Conservation (phyloP, 345 rosid species). For the Acer campestre region DNA sequence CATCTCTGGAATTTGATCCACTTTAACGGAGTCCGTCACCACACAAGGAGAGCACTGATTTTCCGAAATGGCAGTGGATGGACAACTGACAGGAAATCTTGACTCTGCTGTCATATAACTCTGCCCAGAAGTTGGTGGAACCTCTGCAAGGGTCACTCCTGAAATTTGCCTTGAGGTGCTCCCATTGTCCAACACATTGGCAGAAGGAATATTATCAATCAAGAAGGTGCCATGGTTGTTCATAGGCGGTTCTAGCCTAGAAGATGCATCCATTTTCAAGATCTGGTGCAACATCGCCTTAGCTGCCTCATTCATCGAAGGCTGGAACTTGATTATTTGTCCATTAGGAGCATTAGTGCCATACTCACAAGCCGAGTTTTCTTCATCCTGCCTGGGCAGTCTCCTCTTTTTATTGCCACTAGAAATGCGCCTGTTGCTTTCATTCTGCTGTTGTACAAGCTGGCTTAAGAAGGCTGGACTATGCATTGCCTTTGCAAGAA, state of each 20-base stretch:
- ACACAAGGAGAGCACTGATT: slow-evolving; percentile 26
- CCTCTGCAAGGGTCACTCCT: slow-evolving; percentile 50
- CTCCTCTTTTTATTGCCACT: slow-evolving; percentile 81
- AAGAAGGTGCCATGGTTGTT: slow-evolving; percentile 45
- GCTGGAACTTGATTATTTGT: slow-evolving; percentile 75
- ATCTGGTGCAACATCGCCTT: slow-evolving; percentile 66
- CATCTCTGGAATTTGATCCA: slow-evolving; percentile 17
- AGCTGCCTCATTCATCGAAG: slow-evolving; percentile 68
- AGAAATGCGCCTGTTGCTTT: slow-evolving; percentile 55
- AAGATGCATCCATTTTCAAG: slow-evolving; percentile 50
- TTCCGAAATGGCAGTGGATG: slow-evolving; percentile 32
- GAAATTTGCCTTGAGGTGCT: slow-evolving; percentile 40
- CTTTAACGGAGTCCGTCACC: slow-evolving; percentile 21
- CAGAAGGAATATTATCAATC: slow-evolving; percentile 42
- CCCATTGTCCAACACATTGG: slow-evolving; percentile 40
- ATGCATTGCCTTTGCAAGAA: slow-evolving; percentile 85
- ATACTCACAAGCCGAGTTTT: slow-evolving; percentile 33
- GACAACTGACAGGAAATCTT: slow-evolving; percentile 29
- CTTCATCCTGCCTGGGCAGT: slow-evolving; percentile 61
- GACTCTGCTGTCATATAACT: slow-evolving; percentile 37
- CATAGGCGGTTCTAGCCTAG: slow-evolving; percentile 48
- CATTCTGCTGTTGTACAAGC: slow-evolving; percentile 74
- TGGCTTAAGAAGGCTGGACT: slow-evolving; percentile 80
- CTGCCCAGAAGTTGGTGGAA: slow-evolving; percentile 39
- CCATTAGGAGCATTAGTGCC: slow-evolving; percentile 44